These are phyloP conservation scores for Leccinum imitatum DNA, from an alignment of 768 basidiomycete genomes.

Conservation along the genomic window DNA sequence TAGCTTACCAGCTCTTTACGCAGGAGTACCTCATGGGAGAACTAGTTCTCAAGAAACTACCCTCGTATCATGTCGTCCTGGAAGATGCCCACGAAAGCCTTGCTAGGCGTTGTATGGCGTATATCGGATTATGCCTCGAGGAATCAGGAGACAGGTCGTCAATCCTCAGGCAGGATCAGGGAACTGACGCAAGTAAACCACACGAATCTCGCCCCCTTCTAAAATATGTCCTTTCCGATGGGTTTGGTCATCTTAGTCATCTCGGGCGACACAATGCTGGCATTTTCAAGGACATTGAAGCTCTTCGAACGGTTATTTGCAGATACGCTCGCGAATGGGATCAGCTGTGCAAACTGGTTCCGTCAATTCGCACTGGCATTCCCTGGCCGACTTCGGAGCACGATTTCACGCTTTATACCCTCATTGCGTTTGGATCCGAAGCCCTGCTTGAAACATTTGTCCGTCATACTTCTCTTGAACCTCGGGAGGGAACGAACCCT, in stretches of 20 bases:
- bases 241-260: slow-evolving; percentile 10
- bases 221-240: slow-evolving; percentile 12
- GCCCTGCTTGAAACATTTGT: neutral
- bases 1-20: too few species aligned
- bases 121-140: too few species aligned
- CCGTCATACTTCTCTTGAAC: neutral
- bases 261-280: neutral
- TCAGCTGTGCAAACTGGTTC: neutral
- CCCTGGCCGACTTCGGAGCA: slow-evolving; percentile 8
- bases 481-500: slow-evolving; percentile 1
- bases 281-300: slow-evolving; percentile 6
- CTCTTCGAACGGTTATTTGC: neutral
- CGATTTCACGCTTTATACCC: slow-evolving; percentile 4
- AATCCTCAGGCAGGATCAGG: neutral
- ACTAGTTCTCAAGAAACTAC: neutral
- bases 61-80: too few species aligned
- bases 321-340: slow-evolving; percentile 1
- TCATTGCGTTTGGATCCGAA: slow-evolving; percentile 6
- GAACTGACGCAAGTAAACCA: neutral
- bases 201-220: neutral
- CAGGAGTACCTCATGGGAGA: too few species aligned
- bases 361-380: neutral
- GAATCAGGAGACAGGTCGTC: too few species aligned
- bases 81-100: too few species aligned
- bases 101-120: too few species aligned